These are phyloP conservation scores for Mycena filopes DNA, from an alignment of 768 basidiomycete species.

Conservation along the genomic window DNA sequence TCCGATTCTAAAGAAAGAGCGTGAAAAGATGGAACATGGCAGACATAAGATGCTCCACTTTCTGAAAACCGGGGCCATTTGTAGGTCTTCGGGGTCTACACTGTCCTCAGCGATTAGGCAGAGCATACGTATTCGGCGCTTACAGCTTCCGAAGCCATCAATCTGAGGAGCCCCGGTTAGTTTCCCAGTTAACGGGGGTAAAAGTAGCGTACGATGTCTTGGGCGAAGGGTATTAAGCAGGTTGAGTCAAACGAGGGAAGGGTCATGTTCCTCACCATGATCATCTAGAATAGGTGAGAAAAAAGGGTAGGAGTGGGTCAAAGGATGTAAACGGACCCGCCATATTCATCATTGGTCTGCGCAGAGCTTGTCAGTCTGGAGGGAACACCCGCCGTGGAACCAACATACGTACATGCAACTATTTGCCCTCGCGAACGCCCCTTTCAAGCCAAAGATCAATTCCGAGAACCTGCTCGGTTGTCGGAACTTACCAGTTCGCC, in stretches of 20 bases:
- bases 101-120: conserved; percentile 2
- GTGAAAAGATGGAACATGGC: neutral
- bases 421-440: conserved; percentile 92
- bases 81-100: conserved; percentile 84
- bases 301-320: neutral
- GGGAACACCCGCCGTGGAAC: conserved; percentile 6
- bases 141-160: conserved; percentile 87
- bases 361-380: neutral
- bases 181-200: neutral
- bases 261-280: conserved; percentile 65
- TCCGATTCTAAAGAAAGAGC: conserved; percentile 70
- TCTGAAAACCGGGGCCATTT: conserved; percentile 76
- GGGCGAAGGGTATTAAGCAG: conserved; percentile 2
- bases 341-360: conserved; percentile 79
- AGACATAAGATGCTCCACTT: conserved; percentile 54
- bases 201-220: conserved; percentile 56
- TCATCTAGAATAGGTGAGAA: conserved; percentile 63
- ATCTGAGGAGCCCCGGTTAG: conserved; percentile 55
- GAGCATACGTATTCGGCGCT: conserved; percentile 39
- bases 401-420: conserved; percentile 78
- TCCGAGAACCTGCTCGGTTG: too few species aligned
- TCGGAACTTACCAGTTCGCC: too few species aligned
- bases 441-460: too few species aligned
- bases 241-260: conserved; percentile 32
- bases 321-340: conserved; percentile 60